Base-by-base conservation (phyloP, 176 grass and related monocot genomes). In the Bromus sterilis region DNA sequence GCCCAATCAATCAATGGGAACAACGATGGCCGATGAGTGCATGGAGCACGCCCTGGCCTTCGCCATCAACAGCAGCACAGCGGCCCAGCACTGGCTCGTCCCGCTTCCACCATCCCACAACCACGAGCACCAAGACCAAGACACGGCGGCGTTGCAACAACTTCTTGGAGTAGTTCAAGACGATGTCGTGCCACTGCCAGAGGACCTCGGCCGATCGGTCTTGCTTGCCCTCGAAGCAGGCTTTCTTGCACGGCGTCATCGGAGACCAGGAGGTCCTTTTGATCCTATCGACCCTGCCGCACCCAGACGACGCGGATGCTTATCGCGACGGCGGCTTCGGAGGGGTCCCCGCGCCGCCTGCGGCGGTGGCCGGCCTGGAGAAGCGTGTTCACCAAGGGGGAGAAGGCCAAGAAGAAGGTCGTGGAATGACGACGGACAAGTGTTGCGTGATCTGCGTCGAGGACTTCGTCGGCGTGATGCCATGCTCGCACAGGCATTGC, bases 391-490 rank as follows among this genome's bases (percentile, higher is more conserved):
- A 31, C 4, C 14, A 1, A 18, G 29, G 28, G 3, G 43, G 43
- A 4, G 71, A 21, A 33, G 28, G 15, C 4, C 24, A 71, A 28
- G 37, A 26, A 4, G 11, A 11, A 1, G 11, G 11, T 15, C 2
- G 44, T 13, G 12, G 28, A n/a, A n/a, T n/a, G 4, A 29, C 28
- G 11, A 70, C n/a, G 11, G 63, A 43, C 24, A 31, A 25, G 1
- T 60, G 21, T 4, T 84, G 82, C 13, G 48, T 53, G 24, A 68
- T 84, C 25, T 84, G 82, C 61, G 9, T 84, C 7, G 69, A 64
- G 56, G 61, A 55, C 0, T 68, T 77, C 1, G 73, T 84, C 0
- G n/a, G 34, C 18, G 25, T 33, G 33, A 42, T 77, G 46, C 82
- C 82, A 25, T 84, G 82, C 25, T 15, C 26, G 25, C 55, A 9